Evolutionary conservation across 352 stramenopile genomes (phyloP), one percentile per base, ranked within the genome.

Genomic region (Blastocystis sp.): DNA sequence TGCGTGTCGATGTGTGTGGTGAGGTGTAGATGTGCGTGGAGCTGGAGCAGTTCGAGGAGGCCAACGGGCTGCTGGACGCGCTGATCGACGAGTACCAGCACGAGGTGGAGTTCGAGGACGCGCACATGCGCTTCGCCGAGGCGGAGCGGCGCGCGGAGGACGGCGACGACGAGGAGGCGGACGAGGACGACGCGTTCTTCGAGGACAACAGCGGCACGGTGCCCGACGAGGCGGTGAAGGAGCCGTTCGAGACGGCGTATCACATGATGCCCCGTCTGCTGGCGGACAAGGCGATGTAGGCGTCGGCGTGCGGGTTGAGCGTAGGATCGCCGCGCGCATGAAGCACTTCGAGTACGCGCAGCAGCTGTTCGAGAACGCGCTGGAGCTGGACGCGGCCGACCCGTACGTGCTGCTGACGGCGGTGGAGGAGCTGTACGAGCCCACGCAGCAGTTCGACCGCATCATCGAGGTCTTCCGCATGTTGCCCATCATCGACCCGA

Each of bases 251-350:
- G n/a, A 76, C 65, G 3, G 65, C 65, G 7, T 53, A n/a, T 10
- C 65, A 76, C n/a, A 76, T 76, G 65, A 76, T 76, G 65, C 65
- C 65, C 23, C 65, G 65, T 76, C 65, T 76, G 5, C 38, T 76
- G 7, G 65, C 38, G 4, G 65, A 76, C 41, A 76, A 76, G 65
- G 65, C 65, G 11, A 38, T 76, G 65, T 52, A 69, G 34, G 7
- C 9, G 4, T 69, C 34, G 11, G 14, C 62, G 14, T 23, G 9
- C 34, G n/a, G 9, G 11, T 69, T 21, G 4, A 9, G 14, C 34
- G 34, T 23, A 69, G 62, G 7, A 69, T 76, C n/a, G 65, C 65
- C 11, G 34, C 65, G 34, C n/a, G 65, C 9, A n/a, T 11, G 7
- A 11, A 76, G 14, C 65, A 76, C n/a, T 76, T 76, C 41, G 38